Evolutionary conservation across 805 yeast genomes (phyloP).

Genomic region (Metschnikowia borealis): DNA sequence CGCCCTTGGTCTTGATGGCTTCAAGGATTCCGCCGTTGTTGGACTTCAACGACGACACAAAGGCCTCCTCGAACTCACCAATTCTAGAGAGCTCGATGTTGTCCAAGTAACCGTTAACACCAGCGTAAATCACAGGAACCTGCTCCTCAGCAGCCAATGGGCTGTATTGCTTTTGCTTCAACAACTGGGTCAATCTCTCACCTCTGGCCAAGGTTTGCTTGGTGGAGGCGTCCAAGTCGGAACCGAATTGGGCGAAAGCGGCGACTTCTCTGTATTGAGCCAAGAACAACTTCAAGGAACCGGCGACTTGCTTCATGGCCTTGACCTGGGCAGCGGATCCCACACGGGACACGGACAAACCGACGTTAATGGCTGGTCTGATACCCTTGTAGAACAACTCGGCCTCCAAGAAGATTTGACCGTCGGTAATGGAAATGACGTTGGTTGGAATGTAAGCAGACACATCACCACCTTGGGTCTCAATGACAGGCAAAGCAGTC

Average conservation of each 20-base stretch:
- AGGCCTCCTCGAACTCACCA: conserved; percentile 86
- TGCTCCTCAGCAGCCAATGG: conserved; percentile 99
- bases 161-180: conserved; percentile 95
- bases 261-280: conserved; percentile 99
- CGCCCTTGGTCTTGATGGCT: conserved; percentile 85
- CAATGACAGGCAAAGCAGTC: conserved; percentile 94
- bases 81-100: conserved; percentile 77
- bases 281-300: conserved; percentile 99
- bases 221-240: conserved; percentile 99
- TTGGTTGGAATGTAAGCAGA: conserved; percentile 97
- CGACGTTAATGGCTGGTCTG: conserved; percentile 99
- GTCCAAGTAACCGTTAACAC: conserved; percentile 99
- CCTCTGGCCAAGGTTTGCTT: conserved; percentile 99
- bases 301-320: conserved; percentile 99
- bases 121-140: conserved; percentile 97
- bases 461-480: conserved; percentile 99
- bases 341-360: conserved; percentile 99
- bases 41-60: conserved; percentile 87
- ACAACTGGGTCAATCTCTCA: conserved; percentile 99
- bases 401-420: conserved; percentile 98
- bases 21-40: conserved; percentile 81
- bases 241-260: conserved; percentile 99
- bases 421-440: conserved; percentile 96
- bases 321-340: conserved; percentile 99
- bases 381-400: conserved; percentile 99